These are phyloP conservation scores for Backusella tuberculispora DNA, from an alignment of 192 early-diverging fungal genomes.

Conservation along the genomic window DNA sequence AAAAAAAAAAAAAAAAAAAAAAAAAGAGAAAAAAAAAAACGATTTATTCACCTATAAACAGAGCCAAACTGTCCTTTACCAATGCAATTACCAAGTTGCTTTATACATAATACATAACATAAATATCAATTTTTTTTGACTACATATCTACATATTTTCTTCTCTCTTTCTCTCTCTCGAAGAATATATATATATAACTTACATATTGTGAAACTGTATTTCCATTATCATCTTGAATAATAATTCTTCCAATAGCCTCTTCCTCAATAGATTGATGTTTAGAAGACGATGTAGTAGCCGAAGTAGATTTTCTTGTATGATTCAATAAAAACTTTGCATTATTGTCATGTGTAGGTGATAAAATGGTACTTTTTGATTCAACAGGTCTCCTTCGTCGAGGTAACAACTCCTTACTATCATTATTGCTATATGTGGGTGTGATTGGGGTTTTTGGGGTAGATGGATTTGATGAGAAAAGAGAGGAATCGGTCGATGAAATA, in stretches of 20 bases:
- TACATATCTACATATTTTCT: background rate
- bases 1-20: background rate
- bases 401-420: background rate
- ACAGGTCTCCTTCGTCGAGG: constrained; percentile 4
- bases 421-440: background rate
- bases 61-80: constrained; percentile 89
- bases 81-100: constrained; percentile 85
- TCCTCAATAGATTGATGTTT: background rate
- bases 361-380: background rate
- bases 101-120: constrained; percentile 38
- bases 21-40: background rate
- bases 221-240: constrained; percentile 16
- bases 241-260: constrained; percentile 15
- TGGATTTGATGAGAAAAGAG: constrained; percentile 17
- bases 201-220: constrained; percentile 49
- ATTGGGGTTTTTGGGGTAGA: constrained; percentile 28
- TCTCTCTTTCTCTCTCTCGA: background rate
- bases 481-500: constrained; percentile 8
- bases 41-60: constrained; percentile 67
- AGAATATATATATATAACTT: constrained; percentile 14
- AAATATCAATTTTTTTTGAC: constrained; percentile 16
- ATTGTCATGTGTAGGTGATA: background rate
- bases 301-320: background rate
- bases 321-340: constrained; percentile 4
- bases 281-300: background rate